Percentiles rank a stretch among this genome's conserved stretches.
Conservation (phyloP, 106 monocot genomes). For the Platanthera zijinensis region DNA sequence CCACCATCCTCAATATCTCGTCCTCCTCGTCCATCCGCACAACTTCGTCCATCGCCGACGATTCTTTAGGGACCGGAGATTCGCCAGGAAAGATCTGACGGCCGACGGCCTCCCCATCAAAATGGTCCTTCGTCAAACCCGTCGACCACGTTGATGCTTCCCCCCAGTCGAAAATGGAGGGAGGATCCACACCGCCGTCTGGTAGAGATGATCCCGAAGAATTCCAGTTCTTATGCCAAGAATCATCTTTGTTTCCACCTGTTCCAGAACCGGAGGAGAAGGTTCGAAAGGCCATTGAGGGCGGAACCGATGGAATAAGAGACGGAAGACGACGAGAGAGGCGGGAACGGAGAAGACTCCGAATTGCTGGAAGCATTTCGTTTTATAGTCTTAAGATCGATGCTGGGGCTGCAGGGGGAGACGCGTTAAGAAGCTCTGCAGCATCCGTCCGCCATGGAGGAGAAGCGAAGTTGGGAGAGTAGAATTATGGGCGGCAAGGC, state of each 20-base stretch:
- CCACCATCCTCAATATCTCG: constrained; percentile 29
- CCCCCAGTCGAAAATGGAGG: constrained; percentile 50
- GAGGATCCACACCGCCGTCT: neutral
- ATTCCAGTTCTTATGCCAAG: constrained; percentile 24
- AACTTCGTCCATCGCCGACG: constrained; percentile 10
- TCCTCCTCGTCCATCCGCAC: constrained; percentile 45
- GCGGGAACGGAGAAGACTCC: constrained; percentile 10
- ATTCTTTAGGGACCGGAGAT: neutral
- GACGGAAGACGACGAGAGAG: constrained; percentile 10
- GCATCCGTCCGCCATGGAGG: neutral
- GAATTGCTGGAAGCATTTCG: constrained; percentile 5
- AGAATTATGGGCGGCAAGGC: neutral
- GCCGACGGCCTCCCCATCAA: constrained; percentile 67
- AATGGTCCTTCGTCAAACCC: constrained; percentile 67
- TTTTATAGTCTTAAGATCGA: neutral
- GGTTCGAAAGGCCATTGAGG: constrained; percentile 8
- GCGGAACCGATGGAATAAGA: constrained; percentile 12
- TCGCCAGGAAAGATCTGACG: constrained; percentile 12
- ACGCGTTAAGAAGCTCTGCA: neutral
- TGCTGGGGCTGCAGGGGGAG: neutral
- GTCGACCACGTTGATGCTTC: constrained; percentile 75
- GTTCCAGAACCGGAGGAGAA: constrained; percentile 18
- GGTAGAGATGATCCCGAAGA: neutral
- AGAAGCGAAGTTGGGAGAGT: neutral
- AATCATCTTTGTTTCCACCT: constrained; percentile 6